Conservation (phyloP, 805 yeast genomes). For the Wickerhamiella lipophila region DNA sequence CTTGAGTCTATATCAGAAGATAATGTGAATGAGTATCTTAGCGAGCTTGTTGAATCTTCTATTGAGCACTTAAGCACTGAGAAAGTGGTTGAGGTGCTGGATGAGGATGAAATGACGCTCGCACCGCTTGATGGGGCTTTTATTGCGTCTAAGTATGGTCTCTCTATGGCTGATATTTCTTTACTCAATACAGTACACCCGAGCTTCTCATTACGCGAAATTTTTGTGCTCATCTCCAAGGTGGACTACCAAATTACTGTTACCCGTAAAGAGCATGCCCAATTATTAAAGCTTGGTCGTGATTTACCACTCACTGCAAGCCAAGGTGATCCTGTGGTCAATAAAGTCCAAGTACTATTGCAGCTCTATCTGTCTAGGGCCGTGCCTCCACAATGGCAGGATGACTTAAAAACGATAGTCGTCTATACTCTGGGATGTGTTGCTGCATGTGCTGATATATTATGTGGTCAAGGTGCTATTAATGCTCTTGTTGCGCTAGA, state of each 20-base stretch:
- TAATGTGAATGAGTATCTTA: slow-evolving; percentile 68
- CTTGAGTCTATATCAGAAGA: slow-evolving; percentile 52
- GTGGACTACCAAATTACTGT: background rate
- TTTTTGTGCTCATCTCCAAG: slow-evolving; percentile 37
- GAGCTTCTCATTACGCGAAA: slow-evolving; percentile 44
- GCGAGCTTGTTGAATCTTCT: slow-evolving; percentile 67
- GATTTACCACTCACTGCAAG: background rate
- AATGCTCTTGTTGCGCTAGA: slow-evolving; percentile 79
- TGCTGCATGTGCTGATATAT: slow-evolving; percentile 57
- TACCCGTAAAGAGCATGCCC: background rate
- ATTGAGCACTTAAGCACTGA: slow-evolving; percentile 47
- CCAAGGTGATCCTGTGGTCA: slow-evolving; percentile 22
- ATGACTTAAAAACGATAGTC: slow-evolving; percentile 46
- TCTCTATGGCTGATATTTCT: slow-evolving; percentile 53
- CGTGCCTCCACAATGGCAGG: slow-evolving; percentile 47
- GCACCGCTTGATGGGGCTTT: slow-evolving; percentile 56
- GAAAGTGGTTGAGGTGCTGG: slow-evolving; percentile 43
- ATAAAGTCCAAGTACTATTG: slow-evolving; percentile 59
- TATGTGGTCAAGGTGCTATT: slow-evolving; percentile 68
- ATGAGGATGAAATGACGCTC: slow-evolving; percentile 30
- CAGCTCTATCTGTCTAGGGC: slow-evolving; percentile 74
- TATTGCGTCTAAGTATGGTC: slow-evolving; percentile 60
- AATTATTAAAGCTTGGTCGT: background rate
- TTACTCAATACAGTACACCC: slow-evolving; percentile 30
- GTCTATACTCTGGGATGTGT: slow-evolving; percentile 39